Conservation (phyloP, 441 rosid genomes). For the Geranium incanum region DNA sequence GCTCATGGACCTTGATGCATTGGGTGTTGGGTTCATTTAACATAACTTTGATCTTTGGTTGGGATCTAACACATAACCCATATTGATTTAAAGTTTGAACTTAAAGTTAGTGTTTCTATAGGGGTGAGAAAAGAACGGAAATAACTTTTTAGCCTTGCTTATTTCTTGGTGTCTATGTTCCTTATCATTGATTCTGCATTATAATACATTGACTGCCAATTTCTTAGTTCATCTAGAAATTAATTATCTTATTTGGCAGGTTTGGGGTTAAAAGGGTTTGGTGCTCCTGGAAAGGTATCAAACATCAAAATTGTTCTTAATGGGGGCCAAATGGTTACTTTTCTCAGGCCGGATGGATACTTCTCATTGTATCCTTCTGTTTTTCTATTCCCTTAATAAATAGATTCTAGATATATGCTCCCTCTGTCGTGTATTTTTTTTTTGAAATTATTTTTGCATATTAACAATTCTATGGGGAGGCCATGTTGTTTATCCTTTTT, state of each 20-base stretch:
- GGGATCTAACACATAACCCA: background rate
- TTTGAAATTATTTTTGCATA: background rate
- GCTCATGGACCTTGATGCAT: background rate
- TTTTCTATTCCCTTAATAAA: conserved; percentile 14
- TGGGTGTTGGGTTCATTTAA: background rate
- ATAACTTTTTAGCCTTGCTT: conserved; percentile 7
- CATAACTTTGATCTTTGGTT: background rate
- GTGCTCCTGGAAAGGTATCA: conserved; percentile 54
- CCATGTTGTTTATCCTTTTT: background rate
- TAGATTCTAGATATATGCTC: background rate
- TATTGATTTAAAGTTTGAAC: conserved; percentile 8
- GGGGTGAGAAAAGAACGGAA: background rate
- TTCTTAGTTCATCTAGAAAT: conserved; percentile 15
- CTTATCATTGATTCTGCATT: background rate
- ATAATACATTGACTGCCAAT: background rate
- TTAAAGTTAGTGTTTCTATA: conserved; percentile 6
- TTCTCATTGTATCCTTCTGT: conserved; percentile 75
- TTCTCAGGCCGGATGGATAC: conserved; percentile 89
- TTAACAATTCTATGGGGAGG: background rate
- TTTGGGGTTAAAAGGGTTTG: conserved; percentile 40
- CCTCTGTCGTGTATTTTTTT: background rate
- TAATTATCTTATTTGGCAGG: conserved; percentile 38
- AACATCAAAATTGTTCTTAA: conserved; percentile 73
- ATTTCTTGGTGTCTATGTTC: conserved; percentile 1
- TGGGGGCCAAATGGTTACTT: conserved; percentile 72